Evolutionary conservation across 495 filamentous ascomycete species (phyloP).

Genomic region (Lepidopterella palustris): DNA sequence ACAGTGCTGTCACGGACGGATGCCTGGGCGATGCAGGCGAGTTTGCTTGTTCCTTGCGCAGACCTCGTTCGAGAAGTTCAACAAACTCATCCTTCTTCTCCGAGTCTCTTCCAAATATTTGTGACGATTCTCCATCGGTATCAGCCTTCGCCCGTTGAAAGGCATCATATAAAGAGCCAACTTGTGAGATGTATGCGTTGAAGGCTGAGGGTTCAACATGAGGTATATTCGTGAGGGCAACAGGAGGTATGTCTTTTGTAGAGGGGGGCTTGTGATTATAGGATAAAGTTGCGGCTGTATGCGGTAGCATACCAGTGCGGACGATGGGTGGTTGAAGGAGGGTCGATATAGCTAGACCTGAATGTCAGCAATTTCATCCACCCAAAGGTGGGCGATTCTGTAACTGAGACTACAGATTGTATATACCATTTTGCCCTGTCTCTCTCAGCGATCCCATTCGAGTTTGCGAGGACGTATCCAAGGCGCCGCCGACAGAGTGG

Average conservation of each 20-base stretch:
- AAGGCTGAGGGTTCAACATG: slow-evolving; percentile 76
- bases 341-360: slow-evolving; percentile 71
- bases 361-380: neutral
- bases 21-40: slow-evolving; percentile 17
- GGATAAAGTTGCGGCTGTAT: slow-evolving; percentile 57
- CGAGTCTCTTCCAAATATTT: slow-evolving; percentile 35
- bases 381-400: no score
- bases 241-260: slow-evolving; percentile 89
- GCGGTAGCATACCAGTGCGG: slow-evolving; percentile 75
- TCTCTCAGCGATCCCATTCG: slow-evolving; percentile 61
- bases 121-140: slow-evolving; percentile 47
- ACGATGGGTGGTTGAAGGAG: slow-evolving; percentile 85
- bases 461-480: slow-evolving; percentile 56
- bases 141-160: slow-evolving; percentile 68
- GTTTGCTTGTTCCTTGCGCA: slow-evolving; percentile 9
- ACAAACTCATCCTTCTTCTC: slow-evolving; percentile 48
- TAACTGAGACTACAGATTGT: neutral
- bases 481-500: slow-evolving; percentile 54
- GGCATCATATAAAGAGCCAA: slow-evolving; percentile 75
- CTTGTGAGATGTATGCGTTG: slow-evolving; percentile 72
- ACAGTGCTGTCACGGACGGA: slow-evolving; percentile 26
- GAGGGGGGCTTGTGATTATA: slow-evolving; percentile 75
- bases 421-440: slow-evolving; percentile 69
- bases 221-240: slow-evolving; percentile 83
- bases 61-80: slow-evolving; percentile 39